A percentile compares a stretch with the other conserved stretches of the same genome.
Evolutionary conservation across 2,329 filamentous ascomycete genomes (phyloP).

Genomic region (Verticillium alfalfae): DNA sequence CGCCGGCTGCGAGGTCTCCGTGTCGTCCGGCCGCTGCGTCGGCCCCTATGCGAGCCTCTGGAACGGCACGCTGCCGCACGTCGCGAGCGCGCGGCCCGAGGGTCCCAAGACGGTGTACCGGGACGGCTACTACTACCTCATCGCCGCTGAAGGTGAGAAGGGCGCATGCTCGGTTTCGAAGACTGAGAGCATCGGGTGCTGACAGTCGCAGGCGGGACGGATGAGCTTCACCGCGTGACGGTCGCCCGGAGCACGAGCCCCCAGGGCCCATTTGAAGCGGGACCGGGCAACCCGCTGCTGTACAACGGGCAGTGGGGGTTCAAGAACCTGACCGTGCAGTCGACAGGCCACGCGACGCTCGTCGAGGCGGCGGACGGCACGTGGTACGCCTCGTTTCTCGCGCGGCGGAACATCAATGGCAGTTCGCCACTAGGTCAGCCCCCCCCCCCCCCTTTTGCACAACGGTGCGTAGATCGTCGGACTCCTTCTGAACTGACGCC

Average conservation of each 20-base stretch:
- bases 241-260: constrained; percentile 26
- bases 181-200: not conserved
- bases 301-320: constrained; percentile 10
- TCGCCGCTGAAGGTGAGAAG: constrained; percentile 3
- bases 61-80: constrained; percentile 14
- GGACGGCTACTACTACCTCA: constrained; percentile 2
- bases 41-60: constrained; percentile 12
- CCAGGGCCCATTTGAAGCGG: constrained; percentile 28
- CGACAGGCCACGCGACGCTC: constrained; percentile 15
- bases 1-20: constrained; percentile 12
- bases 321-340: constrained; percentile 10
- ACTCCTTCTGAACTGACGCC: no score
- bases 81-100: constrained; percentile 10
- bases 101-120: constrained; percentile 7
- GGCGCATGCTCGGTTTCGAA: no score
- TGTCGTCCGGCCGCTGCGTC: constrained; percentile 9
- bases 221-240: constrained; percentile 25
- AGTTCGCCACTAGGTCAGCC: constrained; percentile 8
- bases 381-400: constrained; percentile 15
- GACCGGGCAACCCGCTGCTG: constrained; percentile 28
- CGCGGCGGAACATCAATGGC: constrained; percentile 9
- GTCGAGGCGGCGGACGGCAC: constrained; percentile 9
- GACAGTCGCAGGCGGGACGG: constrained; percentile 29
- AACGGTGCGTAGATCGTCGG: no score
- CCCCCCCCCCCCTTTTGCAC: not conserved